Evolutionary conservation across 805 yeast genomes (phyloP).

Genomic region (Schwanniomyces occidentalis): DNA sequence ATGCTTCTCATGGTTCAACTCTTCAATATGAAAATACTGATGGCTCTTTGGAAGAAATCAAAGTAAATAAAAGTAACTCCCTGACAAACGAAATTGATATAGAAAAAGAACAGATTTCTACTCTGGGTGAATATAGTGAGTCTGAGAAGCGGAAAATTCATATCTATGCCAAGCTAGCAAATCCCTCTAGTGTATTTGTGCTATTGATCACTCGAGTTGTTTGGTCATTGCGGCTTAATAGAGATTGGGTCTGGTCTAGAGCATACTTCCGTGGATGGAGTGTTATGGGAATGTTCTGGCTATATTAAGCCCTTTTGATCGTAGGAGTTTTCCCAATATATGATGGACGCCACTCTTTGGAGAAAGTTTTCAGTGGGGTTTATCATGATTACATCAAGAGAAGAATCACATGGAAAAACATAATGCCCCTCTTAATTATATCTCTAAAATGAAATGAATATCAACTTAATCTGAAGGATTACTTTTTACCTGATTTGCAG

Average conservation of each 20-base stretch:
- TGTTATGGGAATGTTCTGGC: conserved; percentile 40
- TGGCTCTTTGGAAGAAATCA: background rate
- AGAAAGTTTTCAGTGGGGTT: conserved; percentile 1
- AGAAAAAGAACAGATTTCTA: background rate
- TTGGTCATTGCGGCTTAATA: conserved; percentile 46
- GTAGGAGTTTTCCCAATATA: conserved; percentile 25
- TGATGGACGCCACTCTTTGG: conserved; percentile 1
- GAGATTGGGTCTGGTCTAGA: conserved; percentile 40
- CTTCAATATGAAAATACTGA: background rate
- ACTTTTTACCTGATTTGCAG: too few relatives aligned
- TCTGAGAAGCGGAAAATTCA: background rate
- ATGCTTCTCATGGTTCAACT: conserved; percentile 1
- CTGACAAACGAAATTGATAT: background rate
- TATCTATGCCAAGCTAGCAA: conserved; percentile 16
- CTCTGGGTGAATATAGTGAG: background rate
- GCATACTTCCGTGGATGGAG: conserved; percentile 39
- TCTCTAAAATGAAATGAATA: too few relatives aligned
- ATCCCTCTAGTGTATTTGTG: conserved; percentile 22
- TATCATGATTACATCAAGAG: conserved; percentile 6
- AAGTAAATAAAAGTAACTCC: background rate
- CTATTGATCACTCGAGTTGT: conserved; percentile 36
- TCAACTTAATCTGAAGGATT: too few relatives aligned
- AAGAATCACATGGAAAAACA: too few relatives aligned
- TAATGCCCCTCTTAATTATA: too few relatives aligned
- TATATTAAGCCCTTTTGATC: conserved; percentile 32